Conservation (phyloP, 208 protist species). For the Crithidia expoeki region DNA sequence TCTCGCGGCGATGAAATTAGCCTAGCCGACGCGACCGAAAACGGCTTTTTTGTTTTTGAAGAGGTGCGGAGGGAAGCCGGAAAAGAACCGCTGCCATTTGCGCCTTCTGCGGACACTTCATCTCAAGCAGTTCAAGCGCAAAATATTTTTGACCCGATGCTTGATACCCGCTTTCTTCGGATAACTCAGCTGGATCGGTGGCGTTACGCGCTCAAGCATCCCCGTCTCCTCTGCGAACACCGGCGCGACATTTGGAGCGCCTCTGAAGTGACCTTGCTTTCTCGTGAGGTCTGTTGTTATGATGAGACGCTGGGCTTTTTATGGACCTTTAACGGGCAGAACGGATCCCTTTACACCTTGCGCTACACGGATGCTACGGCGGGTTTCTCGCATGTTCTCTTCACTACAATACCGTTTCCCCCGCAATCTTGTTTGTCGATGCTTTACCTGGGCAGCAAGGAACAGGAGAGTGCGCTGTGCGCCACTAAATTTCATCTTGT, state of each 20-base stretch:
- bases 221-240: not conserved
- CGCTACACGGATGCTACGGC: slow-evolving; percentile 8
- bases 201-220: slow-evolving; percentile 23
- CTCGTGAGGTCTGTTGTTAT: slow-evolving; percentile 27
- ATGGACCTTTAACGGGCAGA: slow-evolving; percentile 21
- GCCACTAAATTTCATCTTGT: not conserved
- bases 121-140: not conserved
- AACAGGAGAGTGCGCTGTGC: not conserved
- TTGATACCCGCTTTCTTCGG: slow-evolving; percentile 25
- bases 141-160: slow-evolving; percentile 4
- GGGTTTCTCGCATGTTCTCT: not conserved
- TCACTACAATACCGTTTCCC: slow-evolving; percentile 18
- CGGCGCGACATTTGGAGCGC: slow-evolving; percentile 18
- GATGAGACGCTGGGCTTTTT: slow-evolving; percentile 21
- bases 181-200: slow-evolving; percentile 9
- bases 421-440: slow-evolving; percentile 23
- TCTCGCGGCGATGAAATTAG: slow-evolving; percentile 4
- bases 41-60: slow-evolving; percentile 62
- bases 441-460: not conserved
- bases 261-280: slow-evolving; percentile 7
- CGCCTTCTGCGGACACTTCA: not conserved
- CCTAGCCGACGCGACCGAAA: slow-evolving; percentile 47
- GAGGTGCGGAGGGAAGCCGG: slow-evolving; percentile 15
- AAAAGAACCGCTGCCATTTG: not conserved
- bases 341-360: slow-evolving; percentile 11